Base-by-base conservation (phyloP, 129 eudicot species). In the Rutidosis leptorrhynchoides region DNA sequence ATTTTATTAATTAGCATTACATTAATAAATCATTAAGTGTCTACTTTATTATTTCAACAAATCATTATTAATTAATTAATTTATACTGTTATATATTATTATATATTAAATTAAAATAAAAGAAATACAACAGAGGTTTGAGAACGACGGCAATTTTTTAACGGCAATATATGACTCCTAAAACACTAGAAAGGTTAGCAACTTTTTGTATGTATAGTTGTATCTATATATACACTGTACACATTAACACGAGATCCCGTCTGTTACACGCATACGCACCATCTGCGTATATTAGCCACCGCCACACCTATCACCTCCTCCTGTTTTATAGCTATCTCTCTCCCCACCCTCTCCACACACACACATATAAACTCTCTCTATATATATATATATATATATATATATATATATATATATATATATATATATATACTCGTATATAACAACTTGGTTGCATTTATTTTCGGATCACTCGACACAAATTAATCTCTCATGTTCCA, bases 191-290 rank as follows among this genome's bases (percentile, higher is more conserved):
- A n/a, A 69, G 63, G 77, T 62, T 57, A 49, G 40, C 15, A 74
- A 74, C 46, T 74, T 58, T 74, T 66, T 66, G 59, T 74, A 26
- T 29, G 22, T 29, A 30, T 23, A 24, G 29, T 20, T n/a, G 24
- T 49, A 17, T 26, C 20, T 57, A 15, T 12, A 27, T 0, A 26
- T 28, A 27, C 12, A 25, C 2, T 1, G 17, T 27, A 65, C 59
- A 74, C 33, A 67, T 46, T 60, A 49, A 48, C 79, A 62, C 69
- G 51, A 60, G 64, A 59, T 75, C 74, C 63, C 79, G 60, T 75
- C 64, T 60, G 64, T 75, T 27, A 59, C 79, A 68, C 79, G 69
- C 79, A 60, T 75, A 68, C 79, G 74, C 79, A 61, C 64, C 74
- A 17, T 7, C 69, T 61, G 79, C 70, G 79, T 60, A 75, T 7